These are phyloP conservation scores for Fusarium albidum DNA, from an alignment of 2,329 filamentous ascomycete genomes.

Conservation along the genomic window DNA sequence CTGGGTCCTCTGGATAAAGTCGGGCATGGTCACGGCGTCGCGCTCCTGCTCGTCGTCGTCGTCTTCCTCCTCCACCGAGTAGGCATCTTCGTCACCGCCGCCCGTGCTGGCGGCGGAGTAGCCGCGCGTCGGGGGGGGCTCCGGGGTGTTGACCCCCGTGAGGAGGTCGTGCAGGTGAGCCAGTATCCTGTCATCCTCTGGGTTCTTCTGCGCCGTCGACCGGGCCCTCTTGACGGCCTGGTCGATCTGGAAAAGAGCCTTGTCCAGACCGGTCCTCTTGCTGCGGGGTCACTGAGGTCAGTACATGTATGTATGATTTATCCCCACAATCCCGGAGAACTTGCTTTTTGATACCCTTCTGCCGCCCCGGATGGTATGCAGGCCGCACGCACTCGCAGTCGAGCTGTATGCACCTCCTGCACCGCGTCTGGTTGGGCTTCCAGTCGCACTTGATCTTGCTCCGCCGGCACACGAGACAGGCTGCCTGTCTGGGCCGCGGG, in stretches of 20 bases:
- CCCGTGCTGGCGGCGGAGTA: constrained; percentile 23
- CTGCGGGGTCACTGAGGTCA: constrained; percentile 49
- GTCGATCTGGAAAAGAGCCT: constrained; percentile 77
- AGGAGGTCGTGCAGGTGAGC: constrained; percentile 53
- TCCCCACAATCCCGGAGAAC: constrained; percentile 28
- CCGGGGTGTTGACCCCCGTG: constrained; percentile 38
- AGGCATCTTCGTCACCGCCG: constrained; percentile 42
- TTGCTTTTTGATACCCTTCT: constrained; percentile 81
- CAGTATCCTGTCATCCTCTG: constrained; percentile 56
- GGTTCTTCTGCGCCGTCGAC: constrained; percentile 50
- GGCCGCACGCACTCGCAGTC: constrained; percentile 71
- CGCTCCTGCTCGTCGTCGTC: constrained; percentile 42
- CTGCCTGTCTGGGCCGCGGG: constrained; percentile 53
- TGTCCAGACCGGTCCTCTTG: constrained; percentile 77
- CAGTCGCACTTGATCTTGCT: constrained; percentile 75
- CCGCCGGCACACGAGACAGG: constrained; percentile 69
- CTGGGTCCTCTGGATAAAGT: constrained; percentile 45
- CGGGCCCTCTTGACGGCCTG: constrained; percentile 69
- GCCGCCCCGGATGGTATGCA: constrained; percentile 76
- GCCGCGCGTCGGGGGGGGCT: constrained; percentile 26
- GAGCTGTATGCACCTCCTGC: constrained; percentile 68
- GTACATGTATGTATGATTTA: too few species aligned
- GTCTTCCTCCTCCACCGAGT: constrained; percentile 45
- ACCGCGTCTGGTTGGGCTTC: constrained; percentile 58
- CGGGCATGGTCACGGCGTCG: constrained; percentile 35